phyloP scores from a whole-genome alignment of 306 rosid genomes.

The Lathyrus tuberosus region DNA sequence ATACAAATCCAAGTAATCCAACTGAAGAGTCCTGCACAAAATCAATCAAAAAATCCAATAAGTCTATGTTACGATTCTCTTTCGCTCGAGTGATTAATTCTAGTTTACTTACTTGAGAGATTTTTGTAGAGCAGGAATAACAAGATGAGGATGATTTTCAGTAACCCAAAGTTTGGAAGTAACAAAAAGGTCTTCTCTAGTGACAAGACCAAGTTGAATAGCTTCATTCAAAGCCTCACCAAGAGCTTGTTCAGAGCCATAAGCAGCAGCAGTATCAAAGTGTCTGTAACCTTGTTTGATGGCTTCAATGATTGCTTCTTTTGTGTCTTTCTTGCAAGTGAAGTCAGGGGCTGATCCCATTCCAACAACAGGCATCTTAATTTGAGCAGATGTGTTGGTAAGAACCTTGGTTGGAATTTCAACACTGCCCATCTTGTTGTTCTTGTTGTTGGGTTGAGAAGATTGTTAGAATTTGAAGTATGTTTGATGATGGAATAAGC shows the following conservation, averaged over 20 bases:
- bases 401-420: conserved; percentile 43
- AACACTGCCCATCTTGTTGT: conserved; percentile 17
- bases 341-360: conserved; percentile 58
- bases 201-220: conserved; percentile 38
- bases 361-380: conserved; percentile 45
- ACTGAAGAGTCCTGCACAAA: conserved; percentile 46
- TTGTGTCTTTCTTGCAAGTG: conserved; percentile 48
- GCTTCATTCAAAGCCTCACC: conserved; percentile 55
- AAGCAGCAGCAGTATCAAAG: conserved; percentile 53
- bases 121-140: conserved; percentile 42
- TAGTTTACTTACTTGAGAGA: conserved; percentile 39
- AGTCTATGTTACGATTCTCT: background rate
- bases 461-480: background rate
- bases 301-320: conserved; percentile 49
- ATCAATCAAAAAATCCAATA: background rate
- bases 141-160: conserved; percentile 51
- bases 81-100: background rate
- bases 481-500: background rate
- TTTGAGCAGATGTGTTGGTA: background rate
- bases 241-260: conserved; percentile 47
- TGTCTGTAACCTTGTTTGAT: conserved; percentile 52
- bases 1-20: conserved; percentile 55
- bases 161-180: conserved; percentile 60
- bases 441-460: background rate
- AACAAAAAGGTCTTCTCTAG: conserved; percentile 50